These are phyloP conservation scores for Kandelia obovata DNA, from an alignment of 345 rosid species.

Conservation along the genomic window DNA sequence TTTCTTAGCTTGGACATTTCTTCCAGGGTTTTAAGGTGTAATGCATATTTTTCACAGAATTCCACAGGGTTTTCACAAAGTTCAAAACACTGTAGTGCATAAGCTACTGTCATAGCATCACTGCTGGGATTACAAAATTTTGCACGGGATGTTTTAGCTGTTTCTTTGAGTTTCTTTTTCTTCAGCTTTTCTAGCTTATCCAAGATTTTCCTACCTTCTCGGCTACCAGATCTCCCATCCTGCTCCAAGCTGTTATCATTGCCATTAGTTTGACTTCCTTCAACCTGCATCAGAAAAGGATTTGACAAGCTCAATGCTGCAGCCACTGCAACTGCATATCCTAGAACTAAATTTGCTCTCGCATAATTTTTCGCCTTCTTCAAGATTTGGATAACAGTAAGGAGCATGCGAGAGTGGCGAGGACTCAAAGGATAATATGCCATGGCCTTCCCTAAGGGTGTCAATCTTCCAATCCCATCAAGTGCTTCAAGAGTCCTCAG, in stretches of 20 bases:
- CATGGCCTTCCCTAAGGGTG: conserved; percentile 80
- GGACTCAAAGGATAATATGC: conserved; percentile 87
- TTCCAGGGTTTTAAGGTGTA: conserved; percentile 81
- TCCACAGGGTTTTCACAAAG: conserved; percentile 34
- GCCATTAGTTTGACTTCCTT: conserved; percentile 31
- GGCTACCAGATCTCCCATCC: conserved; percentile 17
- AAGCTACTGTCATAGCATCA: conserved; percentile 71
- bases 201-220: conserved; percentile 21
- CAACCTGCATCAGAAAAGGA: conserved; percentile 64
- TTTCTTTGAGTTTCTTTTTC: conserved; percentile 59
- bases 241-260: conserved; percentile 34
- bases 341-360: conserved; percentile 60
- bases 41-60: conserved; percentile 55
- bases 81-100: conserved; percentile 72
- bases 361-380: conserved; percentile 36
- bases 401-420: conserved; percentile 89
- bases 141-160: conserved; percentile 45
- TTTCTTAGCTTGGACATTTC: conserved; percentile 87
- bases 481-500: conserved; percentile 78
- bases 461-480: conserved; percentile 54
- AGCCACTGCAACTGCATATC: conserved; percentile 71
- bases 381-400: conserved; percentile 61
- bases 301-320: conserved; percentile 75
- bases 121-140: conserved; percentile 75
- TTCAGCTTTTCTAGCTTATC: conserved; percentile 47